Base-by-base conservation (phyloP, 495 filamentous ascomycete genomes). In the Thermothielavioides terrestris region DNA sequence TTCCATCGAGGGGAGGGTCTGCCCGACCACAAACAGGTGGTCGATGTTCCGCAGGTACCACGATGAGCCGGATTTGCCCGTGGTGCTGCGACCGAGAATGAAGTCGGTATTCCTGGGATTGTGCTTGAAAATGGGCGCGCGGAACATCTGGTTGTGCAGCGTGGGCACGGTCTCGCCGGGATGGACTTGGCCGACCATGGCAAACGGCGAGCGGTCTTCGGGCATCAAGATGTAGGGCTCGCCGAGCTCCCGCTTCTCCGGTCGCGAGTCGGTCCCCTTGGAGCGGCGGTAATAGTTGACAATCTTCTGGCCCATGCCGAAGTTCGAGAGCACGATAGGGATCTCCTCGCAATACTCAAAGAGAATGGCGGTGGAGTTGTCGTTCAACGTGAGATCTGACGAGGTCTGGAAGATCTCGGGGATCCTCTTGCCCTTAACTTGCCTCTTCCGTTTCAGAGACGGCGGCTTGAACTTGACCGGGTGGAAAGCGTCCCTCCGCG, bases 341-440 rank as follows among this genome's bases (percentile, higher is more conserved):
- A 86, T 85, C 64, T 97, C 88, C 62, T 99, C 92, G 10, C 88
- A 92, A 67, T 97, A 97, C 68, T 99, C 92, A 27, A 96, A 80
- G 14, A 99, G 74, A 8, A 95, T 71, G 14, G 84, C 81, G 21
- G 79, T 83, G 0, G 94, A 89, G 60, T 90, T 95, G 62, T 99
- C 92, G 48, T 81, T 85, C 58, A 95, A 65, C 1, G 84, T 84
- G 12, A 99, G 75, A 47, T 94, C 82, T 49, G 82, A 81, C 2
- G 88, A 82, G 14, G 74, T 80, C 30, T 75, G 73, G 69, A 87
- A 96, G 11, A 94, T 69, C 14, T 82, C 78, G 50, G 86, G 82
- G 26, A 84, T 76, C 25, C 84, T 79, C 58, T 85, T 85, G 41
- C 85, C 83, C 62, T 83, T 87, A 46, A 80, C 70, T 42, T 84